A percentile compares a stretch with the other conserved stretches of the same genome.
Evolutionary conservation across 495 filamentous ascomycete species (phyloP).

Genomic region (Neurospora tetraspora): DNA sequence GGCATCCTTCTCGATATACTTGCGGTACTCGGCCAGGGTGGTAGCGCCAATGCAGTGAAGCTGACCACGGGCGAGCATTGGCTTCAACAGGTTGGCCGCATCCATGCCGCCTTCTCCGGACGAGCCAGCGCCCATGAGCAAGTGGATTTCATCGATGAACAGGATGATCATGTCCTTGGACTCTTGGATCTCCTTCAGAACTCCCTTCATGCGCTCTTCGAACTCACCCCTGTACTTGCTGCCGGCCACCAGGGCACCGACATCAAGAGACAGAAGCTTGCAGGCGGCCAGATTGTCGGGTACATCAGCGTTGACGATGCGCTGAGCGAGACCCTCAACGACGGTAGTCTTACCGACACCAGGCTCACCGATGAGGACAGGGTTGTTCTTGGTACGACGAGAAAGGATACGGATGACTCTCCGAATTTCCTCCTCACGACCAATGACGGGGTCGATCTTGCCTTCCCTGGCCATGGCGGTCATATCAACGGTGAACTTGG

Average conservation of each 20-base stretch:
- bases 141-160: slow-evolving; percentile 97
- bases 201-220: slow-evolving; percentile 97
- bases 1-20: slow-evolving; percentile 97
- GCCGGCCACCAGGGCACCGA: slow-evolving; percentile 87
- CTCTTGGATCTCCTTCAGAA: slow-evolving; percentile 91
- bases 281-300: slow-evolving; percentile 92
- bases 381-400: slow-evolving; percentile 95
- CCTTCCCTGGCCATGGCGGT: slow-evolving; percentile 87
- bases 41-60: slow-evolving; percentile 97
- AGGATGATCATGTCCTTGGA: slow-evolving; percentile 96
- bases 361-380: slow-evolving; percentile 85
- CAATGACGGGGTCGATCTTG: slow-evolving; percentile 97
- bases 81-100: slow-evolving; percentile 93
- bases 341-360: slow-evolving; percentile 98
- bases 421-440: slow-evolving; percentile 91
- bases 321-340: slow-evolving; percentile 89
- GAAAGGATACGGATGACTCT: slow-evolving; percentile 90
- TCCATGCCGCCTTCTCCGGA: slow-evolving; percentile 97
- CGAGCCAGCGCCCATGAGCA: slow-evolving; percentile 92
- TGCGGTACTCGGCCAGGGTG: slow-evolving; percentile 88
- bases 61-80: slow-evolving; percentile 91
- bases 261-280: slow-evolving; percentile 87
- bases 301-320: slow-evolving; percentile 92
- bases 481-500: slow-evolving; percentile 98
- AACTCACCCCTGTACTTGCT: slow-evolving; percentile 98